A percentile compares a stretch with the other conserved stretches of the same genome.
These are phyloP conservation scores for Tolypocladium ovalisporum DNA, from an alignment of 2,329 filamentous ascomycete genomes.

Conservation along the genomic window DNA sequence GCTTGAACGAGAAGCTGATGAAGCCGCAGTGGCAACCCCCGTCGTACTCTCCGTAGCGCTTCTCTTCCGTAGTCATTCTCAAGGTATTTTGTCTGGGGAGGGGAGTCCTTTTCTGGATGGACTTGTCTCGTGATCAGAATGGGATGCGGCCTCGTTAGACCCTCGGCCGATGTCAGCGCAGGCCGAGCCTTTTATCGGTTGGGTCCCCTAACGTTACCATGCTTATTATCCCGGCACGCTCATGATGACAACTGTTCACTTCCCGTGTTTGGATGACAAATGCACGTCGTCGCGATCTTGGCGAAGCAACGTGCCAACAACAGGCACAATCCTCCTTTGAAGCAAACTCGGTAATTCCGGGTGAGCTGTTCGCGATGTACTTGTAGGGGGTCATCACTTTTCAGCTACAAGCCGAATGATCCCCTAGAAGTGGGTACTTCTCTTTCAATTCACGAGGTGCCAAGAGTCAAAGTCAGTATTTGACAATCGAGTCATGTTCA, in stretches of 20 bases:
- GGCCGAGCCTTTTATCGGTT: background rate
- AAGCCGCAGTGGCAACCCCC: constrained; percentile 43
- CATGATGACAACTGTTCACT: too few species aligned
- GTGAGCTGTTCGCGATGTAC: too few species aligned
- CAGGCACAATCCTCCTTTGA: background rate
- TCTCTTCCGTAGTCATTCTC: constrained; percentile 6
- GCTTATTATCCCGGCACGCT: too few species aligned
- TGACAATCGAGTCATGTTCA: too few species aligned
- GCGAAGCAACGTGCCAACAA: background rate
- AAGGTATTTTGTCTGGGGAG: background rate
- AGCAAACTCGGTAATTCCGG: too few species aligned
- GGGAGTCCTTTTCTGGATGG: background rate
- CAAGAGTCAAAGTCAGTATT: too few species aligned
- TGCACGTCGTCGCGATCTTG: background rate
- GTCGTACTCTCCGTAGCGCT: constrained; percentile 25
- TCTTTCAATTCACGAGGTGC: too few species aligned
- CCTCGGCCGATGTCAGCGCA: background rate
- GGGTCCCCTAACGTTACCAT: too few species aligned
- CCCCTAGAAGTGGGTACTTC: background rate
- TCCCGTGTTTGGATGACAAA: too few species aligned
- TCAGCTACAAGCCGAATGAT: background rate
- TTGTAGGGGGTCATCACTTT: too few species aligned
- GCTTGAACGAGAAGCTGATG: constrained; percentile 33
- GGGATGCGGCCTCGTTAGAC: background rate
- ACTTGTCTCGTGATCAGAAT: background rate